Evolutionary conservation across 768 basidiomycete species (phyloP).

Genomic region (Suillus discolor): DNA sequence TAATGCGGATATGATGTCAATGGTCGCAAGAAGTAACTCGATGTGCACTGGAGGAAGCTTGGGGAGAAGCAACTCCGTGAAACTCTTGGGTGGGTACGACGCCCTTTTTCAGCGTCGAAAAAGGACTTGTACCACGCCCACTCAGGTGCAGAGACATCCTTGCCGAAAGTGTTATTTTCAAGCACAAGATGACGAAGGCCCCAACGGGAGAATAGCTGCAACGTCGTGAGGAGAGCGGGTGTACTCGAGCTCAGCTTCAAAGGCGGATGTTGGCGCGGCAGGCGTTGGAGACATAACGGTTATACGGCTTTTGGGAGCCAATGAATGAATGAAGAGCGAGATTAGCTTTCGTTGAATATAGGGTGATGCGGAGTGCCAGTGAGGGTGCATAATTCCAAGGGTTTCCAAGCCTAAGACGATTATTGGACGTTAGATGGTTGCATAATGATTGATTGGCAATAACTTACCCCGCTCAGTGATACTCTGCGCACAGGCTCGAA

Average conservation of each 20-base stretch:
- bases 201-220: constrained; percentile 82
- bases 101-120: constrained; percentile 56
- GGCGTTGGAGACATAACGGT: constrained; percentile 56
- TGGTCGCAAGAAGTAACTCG: constrained; percentile 56
- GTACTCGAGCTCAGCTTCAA: constrained; percentile 66
- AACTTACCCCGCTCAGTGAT: constrained; percentile 65
- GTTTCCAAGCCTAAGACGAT: constrained; percentile 66
- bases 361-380: constrained; percentile 78
- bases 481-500: constrained; percentile 68
- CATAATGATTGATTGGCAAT: constrained; percentile 10
- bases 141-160: constrained; percentile 44
- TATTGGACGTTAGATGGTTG: constrained; percentile 10
- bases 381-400: constrained; percentile 83
- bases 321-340: constrained; percentile 68
- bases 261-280: constrained; percentile 48
- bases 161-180: constrained; percentile 61
- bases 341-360: constrained; percentile 69
- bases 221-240: constrained; percentile 75
- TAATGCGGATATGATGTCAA: constrained; percentile 68
- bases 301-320: constrained; percentile 47
- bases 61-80: constrained; percentile 63
- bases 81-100: constrained; percentile 65
- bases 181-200: constrained; percentile 73
- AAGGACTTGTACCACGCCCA: constrained; percentile 73
- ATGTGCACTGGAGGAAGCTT: constrained; percentile 58